A percentile compares a stretch with the other conserved stretches of the same genome.
Conservation (phyloP, 306 rosid species). For the Inga leiocalycina region DNA sequence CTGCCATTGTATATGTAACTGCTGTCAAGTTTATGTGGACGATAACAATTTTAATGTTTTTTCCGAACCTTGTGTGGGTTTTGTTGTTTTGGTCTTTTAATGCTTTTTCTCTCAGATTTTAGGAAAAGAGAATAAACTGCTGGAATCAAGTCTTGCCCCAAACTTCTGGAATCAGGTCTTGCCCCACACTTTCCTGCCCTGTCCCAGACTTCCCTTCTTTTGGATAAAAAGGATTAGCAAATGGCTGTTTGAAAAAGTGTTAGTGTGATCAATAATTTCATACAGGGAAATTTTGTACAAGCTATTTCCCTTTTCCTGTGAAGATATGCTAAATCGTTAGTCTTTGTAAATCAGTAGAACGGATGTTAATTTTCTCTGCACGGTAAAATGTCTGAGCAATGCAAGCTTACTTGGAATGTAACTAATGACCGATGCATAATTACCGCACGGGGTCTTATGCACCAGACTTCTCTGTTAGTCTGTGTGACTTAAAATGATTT, state of each 20-base stretch:
- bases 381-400: neutral
- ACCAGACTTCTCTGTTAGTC: neutral
- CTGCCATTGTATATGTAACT: neutral
- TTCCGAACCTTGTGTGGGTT: neutral
- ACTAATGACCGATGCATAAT: neutral
- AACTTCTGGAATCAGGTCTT: neutral
- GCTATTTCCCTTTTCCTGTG: neutral
- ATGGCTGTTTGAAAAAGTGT: neutral
- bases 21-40: neutral
- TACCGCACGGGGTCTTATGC: neutral
- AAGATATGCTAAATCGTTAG: constrained; percentile 11
- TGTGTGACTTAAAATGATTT: neutral
- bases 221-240: neutral
- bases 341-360: constrained; percentile 1
- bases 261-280: neutral
- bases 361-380: neutral
- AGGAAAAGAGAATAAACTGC: neutral
- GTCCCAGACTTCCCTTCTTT: neutral
- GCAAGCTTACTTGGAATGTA: constrained; percentile 4
- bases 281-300: neutral
- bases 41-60: neutral
- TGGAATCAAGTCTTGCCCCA: neutral
- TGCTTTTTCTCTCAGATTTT: neutral
- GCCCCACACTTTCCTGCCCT: neutral
- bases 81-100: neutral